Conservation (phyloP, 106 monocot species). For the Dendrobium chrysotoxum region DNA sequence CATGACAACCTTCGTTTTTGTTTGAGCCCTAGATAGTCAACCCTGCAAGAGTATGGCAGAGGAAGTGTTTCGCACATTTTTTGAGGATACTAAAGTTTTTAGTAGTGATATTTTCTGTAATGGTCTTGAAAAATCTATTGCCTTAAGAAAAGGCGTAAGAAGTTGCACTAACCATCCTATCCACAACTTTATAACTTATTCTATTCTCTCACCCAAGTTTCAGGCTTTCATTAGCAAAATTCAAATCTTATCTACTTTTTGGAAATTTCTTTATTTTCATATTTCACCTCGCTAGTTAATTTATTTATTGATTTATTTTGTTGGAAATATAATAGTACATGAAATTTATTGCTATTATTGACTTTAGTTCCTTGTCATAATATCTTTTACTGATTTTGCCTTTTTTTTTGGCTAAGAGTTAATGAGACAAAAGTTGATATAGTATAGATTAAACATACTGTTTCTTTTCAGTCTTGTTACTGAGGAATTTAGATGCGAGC, state of each 20-base stretch:
- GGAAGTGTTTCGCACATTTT: background rate
- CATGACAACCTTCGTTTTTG: background rate
- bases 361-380: background rate
- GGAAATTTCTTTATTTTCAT: background rate
- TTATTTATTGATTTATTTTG: background rate
- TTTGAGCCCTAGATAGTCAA: background rate
- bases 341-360: background rate
- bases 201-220: no score
- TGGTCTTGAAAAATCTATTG: no score
- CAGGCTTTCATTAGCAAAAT: no score
- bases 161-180: no score
- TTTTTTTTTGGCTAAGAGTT: background rate
- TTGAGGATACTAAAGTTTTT: no score
- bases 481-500: conserved; percentile 29
- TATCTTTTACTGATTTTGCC: background rate
- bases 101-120: no score
- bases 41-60: background rate
- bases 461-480: conserved; percentile 47
- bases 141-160: no score
- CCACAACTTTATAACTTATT: no score
- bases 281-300: background rate
- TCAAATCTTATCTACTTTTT: background rate
- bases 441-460: conserved; percentile 3
- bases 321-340: background rate
- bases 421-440: background rate